Conservation (phyloP, 106 monocot species). For the Xerophyta viscosa region DNA sequence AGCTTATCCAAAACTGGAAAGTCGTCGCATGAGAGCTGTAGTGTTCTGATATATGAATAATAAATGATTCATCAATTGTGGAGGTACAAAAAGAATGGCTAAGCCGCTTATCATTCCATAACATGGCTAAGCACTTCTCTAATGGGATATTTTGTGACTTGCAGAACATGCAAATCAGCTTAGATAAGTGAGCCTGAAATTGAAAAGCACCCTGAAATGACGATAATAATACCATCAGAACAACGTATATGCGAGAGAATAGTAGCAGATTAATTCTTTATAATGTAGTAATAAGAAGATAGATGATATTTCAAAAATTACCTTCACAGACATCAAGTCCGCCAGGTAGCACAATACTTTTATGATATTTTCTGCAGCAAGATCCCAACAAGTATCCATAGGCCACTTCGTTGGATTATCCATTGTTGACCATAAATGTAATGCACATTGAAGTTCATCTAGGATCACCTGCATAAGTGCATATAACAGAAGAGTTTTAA, state of each 20-base stretch:
- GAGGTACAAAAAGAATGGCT: constrained; percentile 55
- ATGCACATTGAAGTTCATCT: constrained; percentile 22
- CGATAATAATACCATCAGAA: too few relatives aligned
- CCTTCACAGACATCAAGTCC: too few relatives aligned
- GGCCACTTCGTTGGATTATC: constrained; percentile 11
- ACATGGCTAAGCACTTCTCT: constrained; percentile 41
- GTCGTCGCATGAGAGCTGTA: constrained; percentile 21
- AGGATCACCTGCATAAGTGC: too few relatives aligned
- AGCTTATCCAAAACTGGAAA: constrained; percentile 45
- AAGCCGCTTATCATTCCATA: constrained; percentile 61
- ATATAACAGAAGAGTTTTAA: too few relatives aligned
- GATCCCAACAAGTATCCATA: not conserved
- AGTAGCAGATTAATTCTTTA: too few relatives aligned
- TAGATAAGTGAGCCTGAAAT: constrained; percentile 41
- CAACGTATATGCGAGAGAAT: too few relatives aligned
- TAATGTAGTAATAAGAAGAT: too few relatives aligned
- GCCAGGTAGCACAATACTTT: too few relatives aligned
- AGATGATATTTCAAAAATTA: too few relatives aligned
- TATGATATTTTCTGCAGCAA: too few relatives aligned
- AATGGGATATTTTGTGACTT: constrained; percentile 31
- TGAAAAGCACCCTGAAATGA: not conserved
- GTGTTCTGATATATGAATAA: constrained; percentile 24
- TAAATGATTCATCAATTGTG: constrained; percentile 36
- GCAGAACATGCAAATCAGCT: constrained; percentile 35
- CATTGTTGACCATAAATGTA: constrained; percentile 25